phyloP scores from a whole-genome alignment of 2,329 filamentous ascomycete genomes.

The Colletotrichum sp. region DNA sequence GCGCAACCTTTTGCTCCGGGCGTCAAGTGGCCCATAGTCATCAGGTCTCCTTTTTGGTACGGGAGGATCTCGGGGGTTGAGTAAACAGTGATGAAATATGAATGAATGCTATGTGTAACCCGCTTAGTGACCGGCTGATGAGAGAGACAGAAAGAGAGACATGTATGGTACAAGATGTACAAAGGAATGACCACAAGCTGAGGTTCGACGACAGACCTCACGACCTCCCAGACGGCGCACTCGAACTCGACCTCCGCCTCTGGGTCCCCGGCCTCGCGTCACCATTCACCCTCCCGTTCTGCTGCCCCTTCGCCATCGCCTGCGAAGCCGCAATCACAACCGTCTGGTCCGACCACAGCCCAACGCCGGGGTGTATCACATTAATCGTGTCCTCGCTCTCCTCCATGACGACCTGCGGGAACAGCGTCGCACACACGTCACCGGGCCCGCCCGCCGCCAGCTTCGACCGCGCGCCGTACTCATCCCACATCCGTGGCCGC shows the following conservation, averaged over 20 bases:
- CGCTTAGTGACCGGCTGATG: neutral
- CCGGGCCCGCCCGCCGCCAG: neutral
- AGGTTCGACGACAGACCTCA: neutral
- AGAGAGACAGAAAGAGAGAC: neutral
- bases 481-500: constrained; percentile 23
- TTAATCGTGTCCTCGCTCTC: constrained; percentile 17
- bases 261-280: neutral
- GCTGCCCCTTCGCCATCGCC: neutral
- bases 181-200: neutral
- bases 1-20: neutral
- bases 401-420: constrained; percentile 28
- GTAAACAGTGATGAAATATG: neutral
- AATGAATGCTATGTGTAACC: neutral
- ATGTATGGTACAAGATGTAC: neutral
- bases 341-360: constrained; percentile 28
- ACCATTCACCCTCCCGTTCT: neutral
- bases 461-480: constrained; percentile 20
- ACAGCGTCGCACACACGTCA: constrained; percentile 22
- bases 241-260: neutral
- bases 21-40: neutral
- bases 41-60: neutral
- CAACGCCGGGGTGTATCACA: constrained; percentile 28
- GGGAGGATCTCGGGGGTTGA: neutral
- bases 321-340: neutral
- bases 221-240: neutral